Evolutionary conservation across 768 basidiomycete species (phyloP).

Genomic region (Boletus patriciae): DNA sequence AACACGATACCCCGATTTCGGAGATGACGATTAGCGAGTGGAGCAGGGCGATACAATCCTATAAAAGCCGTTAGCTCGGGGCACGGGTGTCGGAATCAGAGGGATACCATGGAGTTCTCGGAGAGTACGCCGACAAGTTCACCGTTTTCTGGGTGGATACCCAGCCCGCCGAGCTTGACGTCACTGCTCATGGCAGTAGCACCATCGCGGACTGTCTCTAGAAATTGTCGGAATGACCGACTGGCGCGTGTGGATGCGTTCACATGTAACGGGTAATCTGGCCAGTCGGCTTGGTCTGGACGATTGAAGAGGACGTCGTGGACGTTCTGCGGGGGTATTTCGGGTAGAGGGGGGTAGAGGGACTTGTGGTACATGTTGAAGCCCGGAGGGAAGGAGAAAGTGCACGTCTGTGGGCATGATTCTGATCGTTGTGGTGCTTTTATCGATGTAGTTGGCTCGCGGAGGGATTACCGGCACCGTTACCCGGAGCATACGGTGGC

Average conservation of each 20-base stretch:
- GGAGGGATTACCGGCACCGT: background rate
- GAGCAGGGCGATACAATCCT: conserved; percentile 58
- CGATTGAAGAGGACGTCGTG: conserved; percentile 56
- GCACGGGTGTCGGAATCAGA: background rate
- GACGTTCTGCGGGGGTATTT: conserved; percentile 50
- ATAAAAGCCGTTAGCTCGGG: background rate
- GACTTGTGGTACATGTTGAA: conserved; percentile 56
- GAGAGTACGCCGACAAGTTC: conserved; percentile 71
- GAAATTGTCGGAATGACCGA: conserved; percentile 49
- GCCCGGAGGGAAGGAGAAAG: background rate
- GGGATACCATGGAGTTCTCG: conserved; percentile 61
- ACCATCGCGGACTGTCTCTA: conserved; percentile 50
- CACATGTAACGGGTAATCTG: conserved; percentile 56
- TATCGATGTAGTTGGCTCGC: background rate
- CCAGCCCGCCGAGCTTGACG: conserved; percentile 53
- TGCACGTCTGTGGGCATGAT: background rate
- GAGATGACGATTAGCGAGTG: conserved; percentile 46
- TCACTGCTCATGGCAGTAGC: conserved; percentile 58
- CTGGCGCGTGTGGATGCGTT: conserved; percentile 52
- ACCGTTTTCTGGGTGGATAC: conserved; percentile 43
- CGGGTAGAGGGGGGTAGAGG: conserved; percentile 51
- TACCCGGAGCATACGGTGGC: background rate
- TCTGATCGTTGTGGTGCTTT: background rate
- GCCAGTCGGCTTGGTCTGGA: conserved; percentile 53
- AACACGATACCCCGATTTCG: conserved; percentile 49